Percentiles rank a stretch among this genome's conserved stretches.
Evolutionary conservation across 2,329 filamentous ascomycete species (phyloP).

Genomic region (Claviceps lovelessii): DNA sequence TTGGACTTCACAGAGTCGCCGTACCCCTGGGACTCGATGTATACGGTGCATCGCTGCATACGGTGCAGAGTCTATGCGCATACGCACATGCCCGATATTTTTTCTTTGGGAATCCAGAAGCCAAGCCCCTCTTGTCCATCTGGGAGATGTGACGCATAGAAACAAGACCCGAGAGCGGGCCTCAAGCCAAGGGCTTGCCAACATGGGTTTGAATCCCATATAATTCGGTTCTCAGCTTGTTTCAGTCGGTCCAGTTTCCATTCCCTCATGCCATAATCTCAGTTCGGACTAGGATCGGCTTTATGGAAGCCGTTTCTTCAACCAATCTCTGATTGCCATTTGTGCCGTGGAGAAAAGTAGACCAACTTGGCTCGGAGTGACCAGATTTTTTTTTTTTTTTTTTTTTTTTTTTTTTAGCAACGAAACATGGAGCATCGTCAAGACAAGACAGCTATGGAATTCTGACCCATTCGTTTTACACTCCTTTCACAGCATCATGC

Average conservation of each 20-base stretch:
- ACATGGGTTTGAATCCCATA: background rate
- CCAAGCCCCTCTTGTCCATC: background rate
- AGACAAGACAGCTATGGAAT: background rate
- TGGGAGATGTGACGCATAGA: background rate
- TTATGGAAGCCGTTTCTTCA: background rate
- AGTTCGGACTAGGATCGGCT: background rate
- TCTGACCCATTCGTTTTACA: background rate
- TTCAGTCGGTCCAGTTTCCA: background rate
- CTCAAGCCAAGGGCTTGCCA: background rate
- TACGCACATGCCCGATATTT: background rate
- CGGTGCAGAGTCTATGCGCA: background rate
- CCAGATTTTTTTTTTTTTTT: background rate
- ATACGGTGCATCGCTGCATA: background rate
- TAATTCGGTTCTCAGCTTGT: background rate
- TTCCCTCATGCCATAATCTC: background rate
- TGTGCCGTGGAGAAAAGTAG: background rate
- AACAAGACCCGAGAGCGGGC: background rate
- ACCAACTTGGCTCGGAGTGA: background rate
- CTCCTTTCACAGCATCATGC: background rate
- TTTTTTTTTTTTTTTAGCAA: background rate
- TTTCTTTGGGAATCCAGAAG: background rate
- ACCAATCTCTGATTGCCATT: background rate
- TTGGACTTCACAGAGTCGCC: background rate
- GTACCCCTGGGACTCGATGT: background rate
- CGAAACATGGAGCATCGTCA: background rate